A percentile compares a stretch with the other conserved stretches of the same genome.
Evolutionary conservation across 2,329 filamentous ascomycete species (phyloP).

Genomic region (Biscogniauxia marginata): DNA sequence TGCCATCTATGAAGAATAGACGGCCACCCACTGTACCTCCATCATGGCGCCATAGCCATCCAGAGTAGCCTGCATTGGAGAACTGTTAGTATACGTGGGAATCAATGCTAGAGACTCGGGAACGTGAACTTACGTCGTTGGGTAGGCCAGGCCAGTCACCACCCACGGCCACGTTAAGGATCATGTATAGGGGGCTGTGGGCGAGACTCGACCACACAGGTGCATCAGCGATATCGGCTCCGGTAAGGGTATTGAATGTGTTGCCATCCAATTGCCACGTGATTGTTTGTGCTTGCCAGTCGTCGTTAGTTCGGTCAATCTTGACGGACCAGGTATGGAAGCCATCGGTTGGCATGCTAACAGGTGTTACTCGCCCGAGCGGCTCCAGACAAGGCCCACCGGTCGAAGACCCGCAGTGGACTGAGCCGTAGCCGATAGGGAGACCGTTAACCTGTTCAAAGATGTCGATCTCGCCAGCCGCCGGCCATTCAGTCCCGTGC

Average conservation of each 20-base stretch:
- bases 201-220: conserved; percentile 50
- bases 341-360: conserved; percentile 36
- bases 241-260: conserved; percentile 44
- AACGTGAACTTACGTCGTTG: conserved; percentile 25
- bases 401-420: conserved; percentile 47
- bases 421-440: conserved; percentile 45
- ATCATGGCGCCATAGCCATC: conserved; percentile 34
- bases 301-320: conserved; percentile 46
- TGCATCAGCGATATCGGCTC: conserved; percentile 43
- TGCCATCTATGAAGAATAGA: conserved; percentile 28
- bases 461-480: conserved; percentile 57
- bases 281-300: conserved; percentile 50
- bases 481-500: conserved; percentile 49
- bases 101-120: background rate
- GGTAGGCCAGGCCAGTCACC: conserved; percentile 44
- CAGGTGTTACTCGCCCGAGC: conserved; percentile 37
- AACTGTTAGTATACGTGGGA: conserved; percentile 12
- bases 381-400: conserved; percentile 54
- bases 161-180: conserved; percentile 56
- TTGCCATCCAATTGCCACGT: conserved; percentile 49
- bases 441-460: conserved; percentile 55
- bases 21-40: conserved; percentile 32
- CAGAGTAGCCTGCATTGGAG: conserved; percentile 20
- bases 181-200: conserved; percentile 48
- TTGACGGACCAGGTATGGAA: conserved; percentile 52